These are phyloP conservation scores for Aspergillus sp. DNA, from an alignment of 2,329 filamentous ascomycete species.

Conservation along the genomic window DNA sequence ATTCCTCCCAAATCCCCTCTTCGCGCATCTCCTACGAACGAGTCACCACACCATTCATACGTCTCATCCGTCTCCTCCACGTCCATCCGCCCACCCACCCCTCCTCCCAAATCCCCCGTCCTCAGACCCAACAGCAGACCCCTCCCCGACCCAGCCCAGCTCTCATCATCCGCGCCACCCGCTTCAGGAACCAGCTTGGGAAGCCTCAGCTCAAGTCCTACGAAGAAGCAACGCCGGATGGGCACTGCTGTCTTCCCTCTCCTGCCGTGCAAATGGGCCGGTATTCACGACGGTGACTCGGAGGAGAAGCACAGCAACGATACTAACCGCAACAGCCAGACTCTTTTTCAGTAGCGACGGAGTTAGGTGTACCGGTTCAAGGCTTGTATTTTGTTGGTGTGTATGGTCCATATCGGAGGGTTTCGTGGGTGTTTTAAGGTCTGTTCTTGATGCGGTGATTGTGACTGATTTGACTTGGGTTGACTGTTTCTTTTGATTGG, in stretches of 20 bases:
- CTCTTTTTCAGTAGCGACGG: conserved; percentile 26
- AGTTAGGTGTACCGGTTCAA: conserved; percentile 21
- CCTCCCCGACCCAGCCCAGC: background rate
- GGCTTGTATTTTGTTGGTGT: conserved; percentile 17
- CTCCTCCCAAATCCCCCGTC: background rate
- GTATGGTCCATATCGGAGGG: conserved; percentile 16
- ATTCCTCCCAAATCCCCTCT: conserved; percentile 1
- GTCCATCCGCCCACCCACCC: background rate
- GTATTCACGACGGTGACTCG: background rate
- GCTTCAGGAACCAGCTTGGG: background rate
- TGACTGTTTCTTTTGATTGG: background rate
- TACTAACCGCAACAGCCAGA: conserved; percentile 1
- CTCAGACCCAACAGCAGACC: background rate
- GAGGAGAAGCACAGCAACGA: background rate
- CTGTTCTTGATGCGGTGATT: background rate
- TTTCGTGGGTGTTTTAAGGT: conserved; percentile 3
- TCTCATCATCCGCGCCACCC: background rate
- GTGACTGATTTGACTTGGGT: background rate
- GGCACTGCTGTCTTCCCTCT: conserved; percentile 14
- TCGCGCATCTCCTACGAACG: background rate
- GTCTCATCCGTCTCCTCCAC: background rate
- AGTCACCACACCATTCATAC: background rate
- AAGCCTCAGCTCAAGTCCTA: background rate
- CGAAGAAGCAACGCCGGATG: conserved; percentile 18
- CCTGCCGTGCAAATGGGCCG: background rate